Percentiles rank a stretch among this genome's conserved stretches.
phyloP scores from a whole-genome alignment of 2,329 filamentous ascomycete species.

The Talaromyces atroroseus region DNA sequence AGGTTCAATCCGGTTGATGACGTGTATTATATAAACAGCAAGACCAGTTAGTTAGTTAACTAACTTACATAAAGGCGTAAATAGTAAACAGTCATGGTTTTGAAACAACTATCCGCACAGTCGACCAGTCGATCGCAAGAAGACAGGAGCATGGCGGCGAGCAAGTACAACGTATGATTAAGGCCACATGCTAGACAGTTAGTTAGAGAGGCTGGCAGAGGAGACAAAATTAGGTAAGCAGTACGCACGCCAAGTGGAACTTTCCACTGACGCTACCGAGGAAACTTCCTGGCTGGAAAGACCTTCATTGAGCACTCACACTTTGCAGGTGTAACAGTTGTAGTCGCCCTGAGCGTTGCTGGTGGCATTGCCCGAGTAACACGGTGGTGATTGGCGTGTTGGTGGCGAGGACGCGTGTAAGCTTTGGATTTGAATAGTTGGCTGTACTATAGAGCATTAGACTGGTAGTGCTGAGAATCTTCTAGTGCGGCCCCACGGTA shows the following conservation, averaged over 20 bases:
- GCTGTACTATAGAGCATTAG: neutral
- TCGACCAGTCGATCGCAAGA: neutral
- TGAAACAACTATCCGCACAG: neutral
- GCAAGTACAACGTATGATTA: neutral
- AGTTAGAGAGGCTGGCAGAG: neutral
- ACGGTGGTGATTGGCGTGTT: neutral
- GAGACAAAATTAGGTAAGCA: too few relatives aligned
- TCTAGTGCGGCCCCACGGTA: neutral
- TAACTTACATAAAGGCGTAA: neutral
- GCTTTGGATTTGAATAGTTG: neutral
- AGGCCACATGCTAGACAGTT: neutral
- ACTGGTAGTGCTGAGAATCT: neutral
- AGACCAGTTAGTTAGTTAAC: too few relatives aligned
- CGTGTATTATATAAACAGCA: neutral
- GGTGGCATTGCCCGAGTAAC: conserved; percentile 1
- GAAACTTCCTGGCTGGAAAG: neutral
- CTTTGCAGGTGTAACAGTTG: neutral
- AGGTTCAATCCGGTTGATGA: neutral
- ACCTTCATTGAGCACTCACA: too few relatives aligned
- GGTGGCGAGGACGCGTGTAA: neutral
- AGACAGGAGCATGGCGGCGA: neutral
- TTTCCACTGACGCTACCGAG: too few relatives aligned
- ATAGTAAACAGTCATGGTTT: neutral
- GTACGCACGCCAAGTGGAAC: neutral
- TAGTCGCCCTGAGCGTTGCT: neutral